phyloP scores from a whole-genome alignment of 176 grass and related monocot genomes.

The Lolium multiflorum region DNA sequence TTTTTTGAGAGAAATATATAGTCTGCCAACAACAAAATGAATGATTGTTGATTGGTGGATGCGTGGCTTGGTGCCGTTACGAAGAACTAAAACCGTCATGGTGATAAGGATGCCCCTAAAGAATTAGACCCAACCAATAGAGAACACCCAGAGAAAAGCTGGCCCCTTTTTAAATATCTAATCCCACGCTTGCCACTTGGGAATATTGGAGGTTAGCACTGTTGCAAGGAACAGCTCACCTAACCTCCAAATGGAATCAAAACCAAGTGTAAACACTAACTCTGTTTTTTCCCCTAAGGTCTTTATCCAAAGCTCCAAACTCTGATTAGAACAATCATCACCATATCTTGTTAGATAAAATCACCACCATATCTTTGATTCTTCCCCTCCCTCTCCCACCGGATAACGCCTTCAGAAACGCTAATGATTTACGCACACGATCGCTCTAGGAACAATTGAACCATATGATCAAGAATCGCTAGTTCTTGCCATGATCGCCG shows the following conservation, averaged over 20 bases:
- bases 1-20: neutral
- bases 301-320: slow-evolving; percentile 13
- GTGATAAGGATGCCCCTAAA: slow-evolving; percentile 42
- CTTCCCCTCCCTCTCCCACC: neutral
- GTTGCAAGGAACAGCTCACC: slow-evolving; percentile 58
- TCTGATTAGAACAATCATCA: slow-evolving; percentile 36
- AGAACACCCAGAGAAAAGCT: slow-evolving; percentile 35
- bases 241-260: slow-evolving; percentile 53
- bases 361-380: neutral
- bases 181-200: slow-evolving; percentile 31
- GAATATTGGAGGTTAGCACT: slow-evolving; percentile 49
- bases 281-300: neutral
- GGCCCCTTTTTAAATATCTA: slow-evolving; percentile 28
- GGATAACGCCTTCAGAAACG: slow-evolving; percentile 6
- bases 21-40: neutral
- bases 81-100: slow-evolving; percentile 15
- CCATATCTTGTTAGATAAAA: slow-evolving; percentile 10
- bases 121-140: slow-evolving; percentile 25
- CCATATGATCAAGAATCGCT: neutral
- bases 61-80: neutral
- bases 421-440: neutral
- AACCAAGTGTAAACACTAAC: slow-evolving; percentile 39
- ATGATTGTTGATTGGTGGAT: neutral
- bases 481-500: neutral
- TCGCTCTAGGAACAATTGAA: slow-evolving; percentile 4